A percentile compares a stretch with the other conserved stretches of the same genome.
Evolutionary conservation across 2,329 filamentous ascomycete species (phyloP).

Genomic region (Xylariaceae sp.): DNA sequence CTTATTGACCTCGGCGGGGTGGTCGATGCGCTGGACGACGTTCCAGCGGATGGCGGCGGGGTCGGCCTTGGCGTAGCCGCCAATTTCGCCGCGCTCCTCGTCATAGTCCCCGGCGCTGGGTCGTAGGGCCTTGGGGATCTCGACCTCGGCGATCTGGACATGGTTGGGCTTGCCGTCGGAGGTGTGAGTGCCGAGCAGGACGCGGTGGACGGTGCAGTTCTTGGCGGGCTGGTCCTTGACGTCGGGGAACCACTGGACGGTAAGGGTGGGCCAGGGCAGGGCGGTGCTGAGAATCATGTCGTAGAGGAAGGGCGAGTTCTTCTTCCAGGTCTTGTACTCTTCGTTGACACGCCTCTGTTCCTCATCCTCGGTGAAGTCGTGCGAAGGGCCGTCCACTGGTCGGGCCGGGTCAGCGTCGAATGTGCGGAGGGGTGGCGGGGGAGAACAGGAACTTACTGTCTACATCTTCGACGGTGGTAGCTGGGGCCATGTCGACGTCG

Average conservation of each 20-base stretch:
- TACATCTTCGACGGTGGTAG: slow-evolving; percentile 46
- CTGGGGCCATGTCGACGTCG: slow-evolving; percentile 41
- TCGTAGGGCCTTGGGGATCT: slow-evolving; percentile 75
- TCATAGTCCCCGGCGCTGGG: slow-evolving; percentile 84
- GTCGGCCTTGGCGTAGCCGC: slow-evolving; percentile 79
- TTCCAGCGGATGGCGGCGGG: slow-evolving; percentile 77
- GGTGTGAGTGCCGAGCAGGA: slow-evolving; percentile 93
- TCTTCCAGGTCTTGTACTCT: slow-evolving; percentile 99
- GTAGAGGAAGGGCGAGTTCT: slow-evolving; percentile 97
- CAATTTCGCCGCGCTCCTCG: slow-evolving; percentile 87
- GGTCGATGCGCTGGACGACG: slow-evolving; percentile 92
- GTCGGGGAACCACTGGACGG: slow-evolving; percentile 97
- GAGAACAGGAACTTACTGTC: slow-evolving; percentile 39
- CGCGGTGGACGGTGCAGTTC: slow-evolving; percentile 79
- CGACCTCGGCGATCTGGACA: slow-evolving; percentile 89
- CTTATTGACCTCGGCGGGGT: slow-evolving; percentile 97
- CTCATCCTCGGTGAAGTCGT: slow-evolving; percentile 67
- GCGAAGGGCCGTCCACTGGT: slow-evolving; percentile 46
- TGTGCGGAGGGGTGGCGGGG: background rate
- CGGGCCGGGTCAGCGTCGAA: slow-evolving; percentile 15
- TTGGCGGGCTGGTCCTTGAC: slow-evolving; percentile 84
- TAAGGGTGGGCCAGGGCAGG: slow-evolving; percentile 94
- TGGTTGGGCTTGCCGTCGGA: slow-evolving; percentile 83
- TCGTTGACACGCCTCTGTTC: slow-evolving; percentile 93
- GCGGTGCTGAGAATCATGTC: slow-evolving; percentile 93